Evolutionary conservation across 2,329 filamentous ascomycete species (phyloP), one percentile per base, ranked within the genome.

Genomic region (Keithomyces neogunnii): DNA sequence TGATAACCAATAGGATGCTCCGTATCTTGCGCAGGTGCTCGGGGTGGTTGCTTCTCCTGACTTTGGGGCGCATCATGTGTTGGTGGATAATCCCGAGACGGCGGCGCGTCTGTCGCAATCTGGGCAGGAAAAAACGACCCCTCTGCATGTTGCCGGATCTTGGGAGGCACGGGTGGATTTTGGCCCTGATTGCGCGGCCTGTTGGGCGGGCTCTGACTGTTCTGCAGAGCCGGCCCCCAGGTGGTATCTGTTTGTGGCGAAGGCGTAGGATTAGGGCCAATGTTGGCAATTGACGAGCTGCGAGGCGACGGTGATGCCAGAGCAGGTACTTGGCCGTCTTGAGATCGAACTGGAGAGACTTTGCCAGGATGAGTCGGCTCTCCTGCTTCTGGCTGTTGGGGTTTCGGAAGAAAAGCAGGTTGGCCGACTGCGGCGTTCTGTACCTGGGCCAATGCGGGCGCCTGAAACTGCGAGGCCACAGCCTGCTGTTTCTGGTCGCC

Each of bases 321-420:
- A 26, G 55, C 45, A 1, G 57, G 59, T 2, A 56, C 55, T 28
- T 51, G 47, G 28, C 58, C 57, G 36, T 57, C 52, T 0, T 51
- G 52, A 13, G 53, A 38, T 7, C 52, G 52, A 11, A 51, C 38
- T 7, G 57, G 53, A 13, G 53, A 56, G 19, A 56, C 49, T 7
- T 55, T 28, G 9, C 35, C 47, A 47, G 47, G 8, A 44, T 33
- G 19, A 50, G 51, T 6, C 46, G 36, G 9, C 45, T 48, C 3
- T 29, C 30, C 26, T 33, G 35, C 2, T 47, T 19, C 36, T 31
- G 48, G 9, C 42, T 52, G 50, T 29, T 45, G 32, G 5, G 28
- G 40, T 3, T 11, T 10, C 31, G 46, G 45, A 4, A 30, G n/a
- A n/a, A 28, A 8, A 42, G 35, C 26, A 19, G 49, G 54, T 45